Conservation (phyloP, 2,329 filamentous ascomycete genomes). For the Juglanconis oblonga region DNA sequence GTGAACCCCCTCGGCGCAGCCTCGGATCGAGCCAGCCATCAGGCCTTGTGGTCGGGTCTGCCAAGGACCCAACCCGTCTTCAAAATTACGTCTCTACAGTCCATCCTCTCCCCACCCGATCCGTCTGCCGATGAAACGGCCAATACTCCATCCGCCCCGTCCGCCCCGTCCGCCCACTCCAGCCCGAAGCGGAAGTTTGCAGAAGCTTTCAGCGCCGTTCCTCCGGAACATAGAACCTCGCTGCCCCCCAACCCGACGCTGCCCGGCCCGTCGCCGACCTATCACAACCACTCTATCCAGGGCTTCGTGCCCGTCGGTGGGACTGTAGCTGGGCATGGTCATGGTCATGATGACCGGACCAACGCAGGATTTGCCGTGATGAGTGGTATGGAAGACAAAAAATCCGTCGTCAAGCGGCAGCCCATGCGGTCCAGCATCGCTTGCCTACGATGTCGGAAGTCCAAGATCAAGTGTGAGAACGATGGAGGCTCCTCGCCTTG, state of each 20-base stretch:
- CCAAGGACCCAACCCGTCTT: conserved; percentile 38
- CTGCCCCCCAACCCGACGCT: conserved; percentile 26
- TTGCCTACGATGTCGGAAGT: conserved; percentile 71
- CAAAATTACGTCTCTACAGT: conserved; percentile 50
- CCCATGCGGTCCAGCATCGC: conserved; percentile 77
- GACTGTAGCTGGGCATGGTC: conserved; percentile 4
- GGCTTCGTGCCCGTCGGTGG: conserved; percentile 14
- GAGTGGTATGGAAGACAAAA: conserved; percentile 37
- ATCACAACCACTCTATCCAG: conserved; percentile 17
- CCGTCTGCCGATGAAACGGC: conserved; percentile 37
- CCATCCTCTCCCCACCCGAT: conserved; percentile 47
- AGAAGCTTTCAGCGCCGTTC: conserved; percentile 31
- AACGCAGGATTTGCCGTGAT: conserved; percentile 25
- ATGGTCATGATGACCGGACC: conserved; percentile 26
- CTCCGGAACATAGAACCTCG: conserved; percentile 25
- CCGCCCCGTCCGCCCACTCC: conserved; percentile 21
- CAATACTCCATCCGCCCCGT: conserved; percentile 24
- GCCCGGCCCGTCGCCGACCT: conserved; percentile 25
- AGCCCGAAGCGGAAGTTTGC: conserved; percentile 36
- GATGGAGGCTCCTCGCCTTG: conserved; percentile 69
- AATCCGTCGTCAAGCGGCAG: conserved; percentile 41
- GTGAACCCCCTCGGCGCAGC: conserved; percentile 15
- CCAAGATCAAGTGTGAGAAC: conserved; percentile 87
- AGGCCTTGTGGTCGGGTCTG: conserved; percentile 30
- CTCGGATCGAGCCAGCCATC: conserved; percentile 6